These are phyloP conservation scores for Pseudogymnoascus sp. DNA, from an alignment of 2,329 filamentous ascomycete genomes.

Conservation along the genomic window DNA sequence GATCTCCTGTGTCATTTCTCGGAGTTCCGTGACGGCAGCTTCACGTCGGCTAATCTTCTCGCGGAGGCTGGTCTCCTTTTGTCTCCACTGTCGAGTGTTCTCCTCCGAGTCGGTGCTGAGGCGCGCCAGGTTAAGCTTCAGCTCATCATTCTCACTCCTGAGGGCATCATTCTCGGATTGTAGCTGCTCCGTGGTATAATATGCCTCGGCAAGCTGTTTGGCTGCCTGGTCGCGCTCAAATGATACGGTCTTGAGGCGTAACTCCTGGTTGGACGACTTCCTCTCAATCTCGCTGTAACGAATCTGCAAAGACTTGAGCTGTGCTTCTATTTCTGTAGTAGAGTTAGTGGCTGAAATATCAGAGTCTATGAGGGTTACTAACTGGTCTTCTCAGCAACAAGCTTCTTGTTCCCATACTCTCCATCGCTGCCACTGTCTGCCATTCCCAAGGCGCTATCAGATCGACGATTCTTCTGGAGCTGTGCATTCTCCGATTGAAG, in stretches of 20 bases:
- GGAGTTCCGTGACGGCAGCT: conserved; percentile 10
- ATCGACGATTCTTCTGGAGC: conserved; percentile 31
- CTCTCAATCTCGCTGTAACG: conserved; percentile 55
- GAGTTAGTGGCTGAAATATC: not conserved
- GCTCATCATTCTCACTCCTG: conserved; percentile 26
- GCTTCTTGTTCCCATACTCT: conserved; percentile 34
- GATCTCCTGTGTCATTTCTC: conserved; percentile 14
- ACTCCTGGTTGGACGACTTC: conserved; percentile 53
- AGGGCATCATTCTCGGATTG: conserved; percentile 34
- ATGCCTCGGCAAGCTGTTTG: conserved; percentile 52
- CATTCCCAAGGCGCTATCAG: conserved; percentile 36
- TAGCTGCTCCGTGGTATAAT: conserved; percentile 43
- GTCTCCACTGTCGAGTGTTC: conserved; percentile 29
- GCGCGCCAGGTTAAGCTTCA: conserved; percentile 20
- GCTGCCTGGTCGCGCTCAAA: conserved; percentile 59
- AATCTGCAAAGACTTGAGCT: conserved; percentile 50
- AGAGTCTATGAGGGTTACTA: conserved; percentile 27
- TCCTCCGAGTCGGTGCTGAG: conserved; percentile 35
- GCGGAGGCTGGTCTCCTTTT: conserved; percentile 33
- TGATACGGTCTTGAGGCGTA: conserved; percentile 52
- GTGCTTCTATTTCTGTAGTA: conserved; percentile 45
- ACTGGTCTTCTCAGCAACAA: conserved; percentile 48
- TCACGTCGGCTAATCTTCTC: conserved; percentile 28
- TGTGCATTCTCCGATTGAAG: conserved; percentile 38
- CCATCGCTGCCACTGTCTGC: conserved; percentile 34